phyloP scores from a whole-genome alignment of 805 yeast genomes.

The Candida rishiriensis region DNA sequence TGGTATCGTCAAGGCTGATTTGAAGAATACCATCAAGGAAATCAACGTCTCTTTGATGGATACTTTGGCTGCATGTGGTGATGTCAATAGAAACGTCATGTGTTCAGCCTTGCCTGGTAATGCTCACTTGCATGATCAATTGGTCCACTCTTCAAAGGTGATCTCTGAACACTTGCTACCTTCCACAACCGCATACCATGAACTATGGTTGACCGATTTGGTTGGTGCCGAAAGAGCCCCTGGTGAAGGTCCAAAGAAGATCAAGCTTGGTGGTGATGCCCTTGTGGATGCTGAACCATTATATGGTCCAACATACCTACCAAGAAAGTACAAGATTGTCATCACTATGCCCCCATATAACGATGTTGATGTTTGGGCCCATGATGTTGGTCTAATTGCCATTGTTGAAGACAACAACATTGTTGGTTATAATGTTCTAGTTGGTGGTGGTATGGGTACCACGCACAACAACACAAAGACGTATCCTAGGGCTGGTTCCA shows the following conservation, averaged over 20 bases:
- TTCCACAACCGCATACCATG: conserved; percentile 91
- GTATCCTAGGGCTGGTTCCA: conserved; percentile 90
- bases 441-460: conserved; percentile 99
- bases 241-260: conserved; percentile 79
- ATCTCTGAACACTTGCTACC: conserved; percentile 86
- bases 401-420: conserved; percentile 67
- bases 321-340: conserved; percentile 93
- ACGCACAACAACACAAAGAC: conserved; percentile 96
- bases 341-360: conserved; percentile 94
- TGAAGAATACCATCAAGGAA: conserved; percentile 88
- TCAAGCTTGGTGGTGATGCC: conserved; percentile 86
- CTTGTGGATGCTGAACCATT: conserved; percentile 81
- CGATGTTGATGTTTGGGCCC: conserved; percentile 95
- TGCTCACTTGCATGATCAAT: conserved; percentile 74
- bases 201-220: conserved; percentile 69
- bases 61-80: conserved; percentile 97
- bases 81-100: conserved; percentile 95
- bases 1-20: conserved; percentile 85
- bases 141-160: conserved; percentile 54
- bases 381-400: conserved; percentile 89
- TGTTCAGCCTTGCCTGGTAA: conserved; percentile 84
- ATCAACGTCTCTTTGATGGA: conserved; percentile 89
- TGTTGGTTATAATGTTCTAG: conserved; percentile 80
- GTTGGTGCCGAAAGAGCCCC: conserved; percentile 37
- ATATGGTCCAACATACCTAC: conserved; percentile 82